Percentiles rank a stretch among this genome's conserved stretches.
Conservation (phyloP, 768 basidiomycete species). For the Phaeotremella fagi region DNA sequence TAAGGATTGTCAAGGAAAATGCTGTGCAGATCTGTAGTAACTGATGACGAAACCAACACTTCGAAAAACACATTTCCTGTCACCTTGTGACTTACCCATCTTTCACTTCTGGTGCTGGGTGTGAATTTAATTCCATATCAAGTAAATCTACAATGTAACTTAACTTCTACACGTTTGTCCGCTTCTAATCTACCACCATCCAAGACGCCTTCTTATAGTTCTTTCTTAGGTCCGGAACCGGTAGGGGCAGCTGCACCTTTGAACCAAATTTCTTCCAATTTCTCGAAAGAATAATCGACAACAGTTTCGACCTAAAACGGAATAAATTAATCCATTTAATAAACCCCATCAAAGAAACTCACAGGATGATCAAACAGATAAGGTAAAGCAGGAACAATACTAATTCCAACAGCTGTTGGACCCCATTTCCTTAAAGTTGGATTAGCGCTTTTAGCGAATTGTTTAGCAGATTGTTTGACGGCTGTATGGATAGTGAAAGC, state of each 20-base stretch:
- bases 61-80: too few relatives aligned
- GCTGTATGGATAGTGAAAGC: conserved; percentile 49
- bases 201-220: not conserved
- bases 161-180: too few relatives aligned
- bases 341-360: conserved; percentile 5
- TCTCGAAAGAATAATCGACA: conserved; percentile 41
- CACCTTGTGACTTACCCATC: too few relatives aligned
- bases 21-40: too few relatives aligned
- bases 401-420: conserved; percentile 42
- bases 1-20: too few relatives aligned
- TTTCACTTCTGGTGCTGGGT: too few relatives aligned
- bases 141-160: too few relatives aligned
- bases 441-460: conserved; percentile 40
- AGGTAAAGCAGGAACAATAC: conserved; percentile 45
- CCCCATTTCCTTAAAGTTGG: conserved; percentile 44
- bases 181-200: too few relatives aligned
- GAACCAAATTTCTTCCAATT: conserved; percentile 35
- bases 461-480: conserved; percentile 41
- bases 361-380: conserved; percentile 49
- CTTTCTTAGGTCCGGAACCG: not conserved
- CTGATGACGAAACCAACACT: too few relatives aligned
- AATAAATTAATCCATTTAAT: too few relatives aligned
- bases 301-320: conserved; percentile 35
- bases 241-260: not conserved
- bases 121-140: too few relatives aligned